These are phyloP conservation scores for Chlorella sp. DNA, from an alignment of 139 green algal genomes.

Conservation along the genomic window DNA sequence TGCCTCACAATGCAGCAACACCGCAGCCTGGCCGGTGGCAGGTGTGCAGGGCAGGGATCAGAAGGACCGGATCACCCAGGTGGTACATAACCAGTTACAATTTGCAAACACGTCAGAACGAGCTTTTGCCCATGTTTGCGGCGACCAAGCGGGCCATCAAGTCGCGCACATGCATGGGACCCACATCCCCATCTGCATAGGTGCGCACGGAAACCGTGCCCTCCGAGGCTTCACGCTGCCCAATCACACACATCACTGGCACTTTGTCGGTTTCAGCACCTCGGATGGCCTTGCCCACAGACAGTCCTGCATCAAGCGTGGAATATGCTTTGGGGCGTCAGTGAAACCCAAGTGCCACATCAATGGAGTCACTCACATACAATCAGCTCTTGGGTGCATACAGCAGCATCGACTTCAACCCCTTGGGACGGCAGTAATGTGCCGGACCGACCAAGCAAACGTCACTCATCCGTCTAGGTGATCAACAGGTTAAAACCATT, in stretches of 20 bases:
- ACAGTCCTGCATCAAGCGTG: conserved; percentile 34
- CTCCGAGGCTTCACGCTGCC: conserved; percentile 72
- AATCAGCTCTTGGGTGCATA: too few relatives aligned
- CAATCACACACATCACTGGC: conserved; percentile 87
- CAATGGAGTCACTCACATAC: too few relatives aligned
- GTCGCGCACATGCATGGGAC: conserved; percentile 44
- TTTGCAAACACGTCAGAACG: too few relatives aligned
- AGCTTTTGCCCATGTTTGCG: neutral
- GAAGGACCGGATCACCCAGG: too few relatives aligned
- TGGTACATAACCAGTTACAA: too few relatives aligned
- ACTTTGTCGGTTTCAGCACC: conserved; percentile 86
- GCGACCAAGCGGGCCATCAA: conserved; percentile 33
- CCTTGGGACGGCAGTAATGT: too few relatives aligned
- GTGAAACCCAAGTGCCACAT: neutral
- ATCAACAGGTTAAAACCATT: neutral
- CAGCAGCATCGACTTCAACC: too few relatives aligned
- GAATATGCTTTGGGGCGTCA: neutral
- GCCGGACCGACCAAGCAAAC: neutral
- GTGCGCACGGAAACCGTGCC: conserved; percentile 72
- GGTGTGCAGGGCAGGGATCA: too few relatives aligned
- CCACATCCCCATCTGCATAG: conserved; percentile 71
- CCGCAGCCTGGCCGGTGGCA: too few relatives aligned
- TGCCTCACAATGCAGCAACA: too few relatives aligned
- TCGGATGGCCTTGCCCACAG: conserved; percentile 72
- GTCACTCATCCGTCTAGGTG: neutral